Evolutionary conservation across 768 basidiomycete genomes (phyloP).

Genomic region (Pulveroboletus frians): DNA sequence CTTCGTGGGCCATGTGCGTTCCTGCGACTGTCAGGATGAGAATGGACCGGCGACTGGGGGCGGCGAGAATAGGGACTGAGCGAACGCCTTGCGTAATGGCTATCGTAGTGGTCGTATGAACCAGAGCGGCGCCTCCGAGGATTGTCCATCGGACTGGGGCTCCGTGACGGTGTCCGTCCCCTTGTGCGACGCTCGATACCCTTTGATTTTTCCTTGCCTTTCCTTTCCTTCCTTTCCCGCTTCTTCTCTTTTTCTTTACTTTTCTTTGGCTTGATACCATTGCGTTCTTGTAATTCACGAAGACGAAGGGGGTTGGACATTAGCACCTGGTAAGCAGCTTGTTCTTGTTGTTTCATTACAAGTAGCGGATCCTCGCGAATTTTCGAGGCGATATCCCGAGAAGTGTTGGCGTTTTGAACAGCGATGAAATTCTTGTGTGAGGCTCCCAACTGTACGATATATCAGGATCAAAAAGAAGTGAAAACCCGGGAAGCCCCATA

Average conservation of each 20-base stretch:
- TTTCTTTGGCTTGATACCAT: constrained; percentile 78
- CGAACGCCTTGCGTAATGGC: constrained; percentile 34
- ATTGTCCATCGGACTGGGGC: constrained; percentile 26
- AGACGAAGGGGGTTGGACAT: constrained; percentile 83
- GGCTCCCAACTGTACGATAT: constrained; percentile 60
- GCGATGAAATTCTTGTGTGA: constrained; percentile 92
- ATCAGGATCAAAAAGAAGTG: background rate
- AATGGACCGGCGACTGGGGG: constrained; percentile 43
- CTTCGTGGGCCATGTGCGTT: constrained; percentile 22
- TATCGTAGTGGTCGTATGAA: constrained; percentile 27
- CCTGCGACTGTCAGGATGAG: constrained; percentile 18
- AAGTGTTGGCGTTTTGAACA: constrained; percentile 87
- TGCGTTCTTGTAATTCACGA: constrained; percentile 72
- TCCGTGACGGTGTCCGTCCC: constrained; percentile 28
- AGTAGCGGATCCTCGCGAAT: constrained; percentile 94
- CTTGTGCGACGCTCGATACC: constrained; percentile 32
- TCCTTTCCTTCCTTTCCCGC: constrained; percentile 47
- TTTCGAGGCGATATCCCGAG: constrained; percentile 85
- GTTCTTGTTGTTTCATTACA: constrained; percentile 98
- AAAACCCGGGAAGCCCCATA: constrained; percentile 23
- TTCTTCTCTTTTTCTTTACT: constrained; percentile 60
- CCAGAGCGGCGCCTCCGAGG: constrained; percentile 28
- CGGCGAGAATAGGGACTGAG: constrained; percentile 43
- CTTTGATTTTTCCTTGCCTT: constrained; percentile 22
- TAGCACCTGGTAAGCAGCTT: constrained; percentile 82